Conservation (phyloP, 768 basidiomycete genomes). For the Gymnopilus junonius region DNA sequence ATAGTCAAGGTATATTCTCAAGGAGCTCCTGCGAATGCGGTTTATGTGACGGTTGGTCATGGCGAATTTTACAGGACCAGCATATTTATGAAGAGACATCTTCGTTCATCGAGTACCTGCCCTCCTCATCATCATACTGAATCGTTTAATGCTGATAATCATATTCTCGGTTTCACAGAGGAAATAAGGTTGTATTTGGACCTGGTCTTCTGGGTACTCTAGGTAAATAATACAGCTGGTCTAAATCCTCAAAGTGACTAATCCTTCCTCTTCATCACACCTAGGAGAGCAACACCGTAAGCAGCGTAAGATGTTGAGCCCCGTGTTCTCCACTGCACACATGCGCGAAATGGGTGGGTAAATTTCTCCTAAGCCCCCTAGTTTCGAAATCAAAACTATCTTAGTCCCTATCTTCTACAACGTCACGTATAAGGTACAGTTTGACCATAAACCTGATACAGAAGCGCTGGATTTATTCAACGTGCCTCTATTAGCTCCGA, state of each 20-base stretch:
- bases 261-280: not conserved
- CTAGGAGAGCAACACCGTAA: constrained; percentile 45
- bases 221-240: constrained; percentile 16
- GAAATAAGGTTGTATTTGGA: constrained; percentile 28
- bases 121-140: not conserved
- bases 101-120: constrained; percentile 24
- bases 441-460: not conserved
- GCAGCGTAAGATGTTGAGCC: constrained; percentile 49
- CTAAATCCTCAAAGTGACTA: not conserved
- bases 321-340: constrained; percentile 45
- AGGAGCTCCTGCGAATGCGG: not conserved
- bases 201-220: constrained; percentile 30
- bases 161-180: constrained; percentile 6
- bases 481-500: constrained; percentile 27
- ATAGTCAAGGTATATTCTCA: constrained; percentile 36
- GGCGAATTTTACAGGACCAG: constrained; percentile 29
- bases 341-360: constrained; percentile 42
- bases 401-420: constrained; percentile 39
- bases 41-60: not conserved
- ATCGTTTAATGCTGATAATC: not conserved
- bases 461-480: not conserved
- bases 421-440: constrained; percentile 30
- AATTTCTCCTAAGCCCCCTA: not conserved
- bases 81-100: constrained; percentile 32
- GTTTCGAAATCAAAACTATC: not conserved